These are phyloP conservation scores for Zygosaccharomyces sapae DNA, from an alignment of 1,139 yeast species.

Conservation along the genomic window DNA sequence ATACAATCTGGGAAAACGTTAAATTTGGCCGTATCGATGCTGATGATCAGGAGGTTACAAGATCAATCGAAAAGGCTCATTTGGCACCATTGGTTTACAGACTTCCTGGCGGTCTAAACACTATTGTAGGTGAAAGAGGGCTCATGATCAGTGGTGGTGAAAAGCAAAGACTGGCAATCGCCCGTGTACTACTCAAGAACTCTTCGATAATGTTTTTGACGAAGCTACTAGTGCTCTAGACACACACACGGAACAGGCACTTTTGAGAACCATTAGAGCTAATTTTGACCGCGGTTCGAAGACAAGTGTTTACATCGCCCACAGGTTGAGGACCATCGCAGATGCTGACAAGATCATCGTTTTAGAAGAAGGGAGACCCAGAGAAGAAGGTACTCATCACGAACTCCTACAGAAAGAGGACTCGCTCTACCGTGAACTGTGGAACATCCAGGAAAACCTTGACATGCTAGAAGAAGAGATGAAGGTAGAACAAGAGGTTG, in stretches of 20 bases:
- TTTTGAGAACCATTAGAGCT: conserved; percentile 64
- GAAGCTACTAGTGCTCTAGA: conserved; percentile 97
- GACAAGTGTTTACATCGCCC: conserved; percentile 91
- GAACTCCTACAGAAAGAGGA: conserved; percentile 49
- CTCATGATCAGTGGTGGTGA: conserved; percentile 99
- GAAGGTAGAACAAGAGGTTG: conserved; percentile 27
- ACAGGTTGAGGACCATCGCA: conserved; percentile 86
- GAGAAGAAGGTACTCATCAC: conserved; percentile 81
- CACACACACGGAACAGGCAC: conserved; percentile 88
- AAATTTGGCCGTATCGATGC: conserved; percentile 81
- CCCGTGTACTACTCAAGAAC: conserved; percentile 74
- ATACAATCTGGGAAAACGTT: conserved; percentile 79
- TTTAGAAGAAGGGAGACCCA: conserved; percentile 68
- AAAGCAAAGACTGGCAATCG: conserved; percentile 91
- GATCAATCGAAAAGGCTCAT: conserved; percentile 66
- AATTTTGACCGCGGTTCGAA: conserved; percentile 54
- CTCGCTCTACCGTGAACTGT: conserved; percentile 70
- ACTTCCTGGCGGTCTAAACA: conserved; percentile 80
- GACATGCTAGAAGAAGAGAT: conserved; percentile 44
- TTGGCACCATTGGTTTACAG: conserved; percentile 59
- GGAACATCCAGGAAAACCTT: conserved; percentile 88
- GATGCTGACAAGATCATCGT: conserved; percentile 94
- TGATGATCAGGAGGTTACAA: conserved; percentile 62
- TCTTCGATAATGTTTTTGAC: conserved; percentile 93
- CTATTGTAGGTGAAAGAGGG: conserved; percentile 97